Conservation (phyloP, 2,329 filamentous ascomycete species). For the Diplodia mutila region DNA sequence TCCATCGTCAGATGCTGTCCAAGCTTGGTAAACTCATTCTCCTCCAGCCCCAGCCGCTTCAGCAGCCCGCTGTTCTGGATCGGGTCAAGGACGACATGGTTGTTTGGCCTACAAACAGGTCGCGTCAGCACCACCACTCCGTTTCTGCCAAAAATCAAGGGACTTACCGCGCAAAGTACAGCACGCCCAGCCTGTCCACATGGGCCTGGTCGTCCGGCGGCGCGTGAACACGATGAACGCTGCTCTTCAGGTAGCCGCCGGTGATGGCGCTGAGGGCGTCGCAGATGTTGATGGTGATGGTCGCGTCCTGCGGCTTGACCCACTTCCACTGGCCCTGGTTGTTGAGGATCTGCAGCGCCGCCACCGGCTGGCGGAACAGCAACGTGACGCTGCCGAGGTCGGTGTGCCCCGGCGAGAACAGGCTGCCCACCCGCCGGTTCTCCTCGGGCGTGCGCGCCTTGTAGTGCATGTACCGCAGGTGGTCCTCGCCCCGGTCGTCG, state of each 20-base stretch:
- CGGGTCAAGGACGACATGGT: conserved; percentile 43
- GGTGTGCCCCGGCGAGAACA: conserved; percentile 58
- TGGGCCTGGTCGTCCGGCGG: conserved; percentile 55
- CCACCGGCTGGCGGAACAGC: conserved; percentile 63
- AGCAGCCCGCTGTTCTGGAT: conserved; percentile 45
- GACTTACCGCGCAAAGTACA: conserved; percentile 57
- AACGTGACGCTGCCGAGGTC: conserved; percentile 61
- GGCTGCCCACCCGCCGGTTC: conserved; percentile 48
- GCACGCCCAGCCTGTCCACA: conserved; percentile 53
- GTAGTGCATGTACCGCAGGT: conserved; percentile 67
- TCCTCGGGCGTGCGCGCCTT: conserved; percentile 54
- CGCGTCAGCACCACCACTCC: not conserved
- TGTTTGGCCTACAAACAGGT: conserved; percentile 37
- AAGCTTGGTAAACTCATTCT: conserved; percentile 35
- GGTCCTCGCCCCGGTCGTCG: conserved; percentile 61
- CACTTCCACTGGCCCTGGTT: conserved; percentile 47
- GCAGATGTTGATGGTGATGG: conserved; percentile 48
- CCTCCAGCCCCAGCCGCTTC: conserved; percentile 38
- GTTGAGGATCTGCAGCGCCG: conserved; percentile 57
- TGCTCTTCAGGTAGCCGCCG: conserved; percentile 52
- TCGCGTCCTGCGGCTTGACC: conserved; percentile 45
- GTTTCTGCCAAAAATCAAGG: no score
- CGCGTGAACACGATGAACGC: conserved; percentile 55
- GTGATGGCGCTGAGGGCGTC: conserved; percentile 47
- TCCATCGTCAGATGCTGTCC: conserved; percentile 50